phyloP scores from a whole-genome alignment of 2,329 filamentous ascomycete species.

The Fusarium sp. region DNA sequence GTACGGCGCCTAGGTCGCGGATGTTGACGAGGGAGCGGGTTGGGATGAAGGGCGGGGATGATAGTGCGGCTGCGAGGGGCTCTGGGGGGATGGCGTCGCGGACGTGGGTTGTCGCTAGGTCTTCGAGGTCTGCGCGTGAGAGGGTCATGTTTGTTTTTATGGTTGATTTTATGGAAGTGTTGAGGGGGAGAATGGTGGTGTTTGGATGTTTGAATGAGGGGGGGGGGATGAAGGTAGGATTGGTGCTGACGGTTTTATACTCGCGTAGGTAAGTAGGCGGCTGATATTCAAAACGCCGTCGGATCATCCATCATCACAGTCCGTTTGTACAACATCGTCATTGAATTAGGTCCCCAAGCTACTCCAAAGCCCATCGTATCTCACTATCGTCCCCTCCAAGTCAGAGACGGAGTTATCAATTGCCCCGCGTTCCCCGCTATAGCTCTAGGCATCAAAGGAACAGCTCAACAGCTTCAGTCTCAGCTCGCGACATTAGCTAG shows the following conservation, averaged over 20 bases:
- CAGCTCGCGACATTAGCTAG: neutral
- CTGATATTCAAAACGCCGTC: neutral
- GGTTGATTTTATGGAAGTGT: neutral
- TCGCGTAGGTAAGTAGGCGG: neutral
- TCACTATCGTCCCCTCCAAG: neutral
- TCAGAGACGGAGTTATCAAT: neutral
- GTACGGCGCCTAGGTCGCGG: conserved; percentile 59
- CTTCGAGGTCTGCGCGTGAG: conserved; percentile 43
- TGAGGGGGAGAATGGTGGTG: neutral
- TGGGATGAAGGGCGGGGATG: conserved; percentile 56
- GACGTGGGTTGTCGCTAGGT: conserved; percentile 55
- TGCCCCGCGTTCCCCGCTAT: conserved; percentile 2
- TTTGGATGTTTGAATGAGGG: neutral
- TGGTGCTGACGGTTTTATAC: conserved; percentile 1
- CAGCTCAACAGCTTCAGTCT: neutral
- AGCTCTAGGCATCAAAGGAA: neutral
- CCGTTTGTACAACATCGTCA: neutral
- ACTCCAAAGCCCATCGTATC: neutral
- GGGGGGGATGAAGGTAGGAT: neutral
- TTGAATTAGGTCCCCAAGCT: neutral
- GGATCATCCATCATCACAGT: neutral
- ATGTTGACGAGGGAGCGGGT: conserved; percentile 60
- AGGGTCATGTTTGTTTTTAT: conserved; percentile 30
- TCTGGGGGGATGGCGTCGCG: conserved; percentile 50
- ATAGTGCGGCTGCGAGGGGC: conserved; percentile 49